Conservation (phyloP, 1,284 basidiomycete genomes). For the Cryptococcus deneoformans region DNA sequence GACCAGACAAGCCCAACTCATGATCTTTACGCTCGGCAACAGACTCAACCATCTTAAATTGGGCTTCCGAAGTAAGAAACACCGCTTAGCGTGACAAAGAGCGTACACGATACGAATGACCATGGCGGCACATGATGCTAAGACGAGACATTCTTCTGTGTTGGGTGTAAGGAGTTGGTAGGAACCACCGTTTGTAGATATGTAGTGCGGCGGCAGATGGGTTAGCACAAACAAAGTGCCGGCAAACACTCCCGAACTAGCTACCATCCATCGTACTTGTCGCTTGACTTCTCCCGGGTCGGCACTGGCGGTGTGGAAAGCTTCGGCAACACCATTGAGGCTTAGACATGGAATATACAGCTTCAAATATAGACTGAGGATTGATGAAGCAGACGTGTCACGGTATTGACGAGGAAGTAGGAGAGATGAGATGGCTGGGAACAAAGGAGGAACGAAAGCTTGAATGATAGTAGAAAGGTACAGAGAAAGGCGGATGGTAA, state of each 20-base stretch:
- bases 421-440: slow-evolving; percentile 64
- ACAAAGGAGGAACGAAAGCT: slow-evolving; percentile 69
- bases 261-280: slow-evolving; percentile 41
- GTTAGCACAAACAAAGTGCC: slow-evolving; percentile 15
- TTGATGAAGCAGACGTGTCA: slow-evolving; percentile 63
- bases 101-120: slow-evolving; percentile 39
- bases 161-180: slow-evolving; percentile 1
- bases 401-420: slow-evolving; percentile 71
- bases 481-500: slow-evolving; percentile 66
- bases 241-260: slow-evolving; percentile 30
- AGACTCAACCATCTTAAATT: slow-evolving; percentile 9
- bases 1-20: background rate
- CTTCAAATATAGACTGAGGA: slow-evolving; percentile 69
- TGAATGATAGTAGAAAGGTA: slow-evolving; percentile 69
- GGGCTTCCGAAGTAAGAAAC: slow-evolving; percentile 2
- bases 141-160: slow-evolving; percentile 61
- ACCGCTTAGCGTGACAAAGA: slow-evolving; percentile 20
- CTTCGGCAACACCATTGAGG: slow-evolving; percentile 83
- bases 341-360: slow-evolving; percentile 85
- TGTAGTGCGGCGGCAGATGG: background rate
- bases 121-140: slow-evolving; percentile 57
- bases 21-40: slow-evolving; percentile 8
- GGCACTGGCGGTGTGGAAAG: slow-evolving; percentile 78
- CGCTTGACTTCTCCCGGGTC: slow-evolving; percentile 28
- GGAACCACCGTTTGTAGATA: background rate